Conservation (phyloP, 495 filamentous ascomycete genomes). For the Thermothielavioides terrestris region DNA sequence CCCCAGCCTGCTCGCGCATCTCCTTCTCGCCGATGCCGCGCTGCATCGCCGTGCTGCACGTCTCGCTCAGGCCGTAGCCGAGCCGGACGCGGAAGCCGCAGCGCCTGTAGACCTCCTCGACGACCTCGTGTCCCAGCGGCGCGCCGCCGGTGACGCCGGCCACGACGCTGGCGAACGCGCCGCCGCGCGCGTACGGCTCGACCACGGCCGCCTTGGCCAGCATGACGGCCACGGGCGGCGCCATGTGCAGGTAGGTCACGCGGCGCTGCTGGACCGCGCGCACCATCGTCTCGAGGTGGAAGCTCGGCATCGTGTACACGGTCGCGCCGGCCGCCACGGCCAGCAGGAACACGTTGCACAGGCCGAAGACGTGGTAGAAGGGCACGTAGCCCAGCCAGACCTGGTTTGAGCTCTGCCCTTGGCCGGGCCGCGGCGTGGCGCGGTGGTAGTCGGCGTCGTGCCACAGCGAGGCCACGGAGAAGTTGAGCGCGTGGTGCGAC, state of each 20-base stretch:
- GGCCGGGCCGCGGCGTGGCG: conserved; percentile 32
- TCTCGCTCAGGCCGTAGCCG: conserved; percentile 64
- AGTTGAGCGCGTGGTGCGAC: conserved; percentile 48
- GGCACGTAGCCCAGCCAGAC: conserved; percentile 40
- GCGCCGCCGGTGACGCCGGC: conserved; percentile 46
- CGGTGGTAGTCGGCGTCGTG: conserved; percentile 29
- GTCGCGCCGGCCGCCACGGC: conserved; percentile 48
- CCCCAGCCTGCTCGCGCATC: conserved; percentile 50
- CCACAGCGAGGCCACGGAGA: conserved; percentile 21
- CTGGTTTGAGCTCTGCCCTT: no score
- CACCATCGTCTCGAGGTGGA: conserved; percentile 51
- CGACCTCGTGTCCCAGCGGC: conserved; percentile 55
- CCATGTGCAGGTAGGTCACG: conserved; percentile 53
- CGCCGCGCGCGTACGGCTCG: conserved; percentile 46
- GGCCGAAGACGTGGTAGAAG: conserved; percentile 31
- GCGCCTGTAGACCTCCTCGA: conserved; percentile 50
- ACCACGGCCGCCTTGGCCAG: conserved; percentile 56
- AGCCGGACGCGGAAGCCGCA: conserved; percentile 62
- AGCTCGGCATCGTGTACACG: conserved; percentile 51
- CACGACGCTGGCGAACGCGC: conserved; percentile 28
- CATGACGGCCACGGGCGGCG: conserved; percentile 62
- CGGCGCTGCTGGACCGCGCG: conserved; percentile 42
- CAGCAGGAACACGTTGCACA: conserved; percentile 43
- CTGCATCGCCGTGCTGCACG: conserved; percentile 54
- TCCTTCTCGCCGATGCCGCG: conserved; percentile 45